Evolutionary conservation across 768 basidiomycete genomes (phyloP).

Genomic region (Nidularia sp.): DNA sequence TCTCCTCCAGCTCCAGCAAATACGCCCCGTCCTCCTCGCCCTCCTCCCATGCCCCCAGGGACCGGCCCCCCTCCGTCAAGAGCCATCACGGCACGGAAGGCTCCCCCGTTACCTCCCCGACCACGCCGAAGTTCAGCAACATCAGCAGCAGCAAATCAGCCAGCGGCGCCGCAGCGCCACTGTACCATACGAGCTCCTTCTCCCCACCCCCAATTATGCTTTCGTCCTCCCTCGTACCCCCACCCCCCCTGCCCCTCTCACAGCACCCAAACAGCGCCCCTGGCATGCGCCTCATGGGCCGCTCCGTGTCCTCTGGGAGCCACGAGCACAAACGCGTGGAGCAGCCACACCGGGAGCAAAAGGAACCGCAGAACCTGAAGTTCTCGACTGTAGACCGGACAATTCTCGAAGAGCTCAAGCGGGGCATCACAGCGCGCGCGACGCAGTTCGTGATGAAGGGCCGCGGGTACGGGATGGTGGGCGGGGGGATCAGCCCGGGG

Average conservation of each 20-base stretch:
- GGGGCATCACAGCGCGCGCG: slow-evolving; percentile 46
- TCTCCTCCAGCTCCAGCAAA: slow-evolving; percentile 5
- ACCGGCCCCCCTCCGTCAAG: not conserved
- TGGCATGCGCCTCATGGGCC: not conserved
- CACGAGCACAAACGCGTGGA: not conserved
- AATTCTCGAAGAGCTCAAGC: slow-evolving; percentile 53
- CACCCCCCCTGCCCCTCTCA: not conserved
- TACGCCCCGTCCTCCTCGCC: not conserved
- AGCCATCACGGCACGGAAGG: not conserved
- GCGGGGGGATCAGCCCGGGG: slow-evolving; percentile 24
- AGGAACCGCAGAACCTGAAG: slow-evolving; percentile 13
- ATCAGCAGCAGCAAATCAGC: not conserved
- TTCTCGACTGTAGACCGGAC: slow-evolving; percentile 63
- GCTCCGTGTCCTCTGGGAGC: not conserved
- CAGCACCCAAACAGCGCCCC: not conserved
- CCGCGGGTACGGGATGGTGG: slow-evolving; percentile 22
- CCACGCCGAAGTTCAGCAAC: not conserved
- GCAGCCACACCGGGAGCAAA: not conserved
- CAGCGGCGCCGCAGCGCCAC: no score
- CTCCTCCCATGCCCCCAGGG: not conserved
- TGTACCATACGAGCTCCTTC: no score
- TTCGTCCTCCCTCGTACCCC: not conserved
- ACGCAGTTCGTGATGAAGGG: slow-evolving; percentile 55
- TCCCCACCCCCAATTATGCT: no score
- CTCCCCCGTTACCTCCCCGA: not conserved